Evolutionary conservation across 1,284 basidiomycete genomes (phyloP), one percentile per base, ranked within the genome.

Genomic region (Puccinia polysora): DNA sequence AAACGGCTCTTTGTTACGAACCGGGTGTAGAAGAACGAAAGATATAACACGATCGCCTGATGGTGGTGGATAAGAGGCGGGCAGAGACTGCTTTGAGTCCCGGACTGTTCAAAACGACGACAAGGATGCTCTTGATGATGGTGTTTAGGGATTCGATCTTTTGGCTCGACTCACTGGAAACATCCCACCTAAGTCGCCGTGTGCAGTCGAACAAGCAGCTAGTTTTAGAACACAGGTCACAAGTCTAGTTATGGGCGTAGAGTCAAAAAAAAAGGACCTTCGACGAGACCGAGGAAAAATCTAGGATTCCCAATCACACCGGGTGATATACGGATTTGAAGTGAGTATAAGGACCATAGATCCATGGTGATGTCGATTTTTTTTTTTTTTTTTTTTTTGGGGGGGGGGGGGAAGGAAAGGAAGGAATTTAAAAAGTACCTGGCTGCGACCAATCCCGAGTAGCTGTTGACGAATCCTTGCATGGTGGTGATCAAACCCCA

Each of bases 401-500:
- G n/a, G 43, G 15, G 20, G 28, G 14, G 6, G 23, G 43, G 60
- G 28, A 18, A 43, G 8, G 8, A 18, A 8, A 8, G 40, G 18
- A 43, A 43, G 40, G 18, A 8, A 8, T 8, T 18, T 23, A 12
- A 34, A 8, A 18, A 25, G 25, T 45, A 65, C 63, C 63, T n/a
- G 23, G 63, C 28, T n/a, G 63, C 63, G n/a, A 65, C 14, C 30
- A 65, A 36, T 28, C 63, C 63, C 4, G 45, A 10, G n/a, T 65
- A 65, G 38, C 28, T 50, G 0, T 25, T 52, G 15, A 65, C 40
- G 34, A 65, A 53, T 8, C 63, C 63, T 52, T 65, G 45, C 6
- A 50, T 32, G n/a, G 75, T 74, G n/a, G 70, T 67, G 20, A 76
- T 49, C 23, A 73, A 47, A 5, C 76, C 76, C 75, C 75, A 76